Evolutionary conservation across 1,284 basidiomycete species (phyloP).

Genomic region (Puccinia novopanici): DNA sequence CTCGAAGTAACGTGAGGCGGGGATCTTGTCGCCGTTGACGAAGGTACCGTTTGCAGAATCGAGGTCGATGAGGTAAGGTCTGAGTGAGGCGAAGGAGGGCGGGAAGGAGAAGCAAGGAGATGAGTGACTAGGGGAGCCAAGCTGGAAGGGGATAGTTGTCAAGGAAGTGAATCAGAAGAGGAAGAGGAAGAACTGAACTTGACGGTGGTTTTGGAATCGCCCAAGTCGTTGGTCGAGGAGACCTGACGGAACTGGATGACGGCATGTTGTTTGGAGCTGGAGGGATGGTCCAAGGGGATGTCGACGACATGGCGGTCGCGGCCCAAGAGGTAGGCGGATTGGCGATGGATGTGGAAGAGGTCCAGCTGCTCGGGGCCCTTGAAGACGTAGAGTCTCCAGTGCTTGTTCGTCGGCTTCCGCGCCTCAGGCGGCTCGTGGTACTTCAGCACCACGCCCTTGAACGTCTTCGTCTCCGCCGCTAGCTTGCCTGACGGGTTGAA

Average conservation of each 20-base stretch:
- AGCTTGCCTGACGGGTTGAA: slow-evolving; percentile 84
- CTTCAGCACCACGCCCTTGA: slow-evolving; percentile 84
- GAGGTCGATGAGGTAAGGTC: slow-evolving; percentile 92
- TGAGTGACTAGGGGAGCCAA: neutral
- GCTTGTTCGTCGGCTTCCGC: slow-evolving; percentile 76
- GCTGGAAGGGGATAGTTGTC: neutral
- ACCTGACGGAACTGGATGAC: slow-evolving; percentile 90
- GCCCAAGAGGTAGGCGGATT: slow-evolving; percentile 91
- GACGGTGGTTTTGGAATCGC: slow-evolving; percentile 71
- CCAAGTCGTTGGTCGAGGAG: slow-evolving; percentile 83
- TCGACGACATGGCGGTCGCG: slow-evolving; percentile 85
- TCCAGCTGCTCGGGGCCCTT: slow-evolving; percentile 89
- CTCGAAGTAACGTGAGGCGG: slow-evolving; percentile 86
- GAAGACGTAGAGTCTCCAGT: slow-evolving; percentile 94
- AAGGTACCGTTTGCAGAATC: slow-evolving; percentile 93
- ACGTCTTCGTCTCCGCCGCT: slow-evolving; percentile 90
- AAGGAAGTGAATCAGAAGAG: neutral
- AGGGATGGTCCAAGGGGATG: slow-evolving; percentile 89
- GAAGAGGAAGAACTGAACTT: slow-evolving; percentile 67
- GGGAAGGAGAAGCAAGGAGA: neutral
- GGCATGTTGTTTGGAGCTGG: slow-evolving; percentile 97
- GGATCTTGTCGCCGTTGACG: slow-evolving; percentile 84
- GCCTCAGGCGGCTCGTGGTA: slow-evolving; percentile 99
- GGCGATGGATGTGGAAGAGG: slow-evolving; percentile 85
- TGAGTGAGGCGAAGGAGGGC: slow-evolving; percentile 57